Percentiles rank a stretch among this genome's conserved stretches.
phyloP scores from a whole-genome alignment of 2,329 filamentous ascomycete species.

The Aspergillus sp. region DNA sequence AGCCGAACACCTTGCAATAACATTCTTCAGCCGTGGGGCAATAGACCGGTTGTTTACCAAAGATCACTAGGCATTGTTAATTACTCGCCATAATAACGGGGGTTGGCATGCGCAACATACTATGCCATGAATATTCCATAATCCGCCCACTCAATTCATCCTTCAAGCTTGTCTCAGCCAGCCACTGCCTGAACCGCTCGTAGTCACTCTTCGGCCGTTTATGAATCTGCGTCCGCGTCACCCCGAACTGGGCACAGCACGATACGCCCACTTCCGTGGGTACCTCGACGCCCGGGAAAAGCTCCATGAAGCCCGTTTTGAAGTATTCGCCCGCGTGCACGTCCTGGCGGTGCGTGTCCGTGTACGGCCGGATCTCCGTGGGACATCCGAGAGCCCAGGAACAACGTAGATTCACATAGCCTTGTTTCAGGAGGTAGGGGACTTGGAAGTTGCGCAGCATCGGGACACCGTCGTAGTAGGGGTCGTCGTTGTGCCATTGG shows the following conservation, averaged over 20 bases:
- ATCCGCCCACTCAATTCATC: constrained; percentile 47
- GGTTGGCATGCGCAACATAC: constrained; percentile 27
- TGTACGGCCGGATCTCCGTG: constrained; percentile 41
- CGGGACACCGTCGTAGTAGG: constrained; percentile 44
- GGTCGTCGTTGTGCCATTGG: constrained; percentile 46
- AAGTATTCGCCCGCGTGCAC: constrained; percentile 45
- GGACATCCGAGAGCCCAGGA: constrained; percentile 47
- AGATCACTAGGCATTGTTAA: constrained; percentile 43
- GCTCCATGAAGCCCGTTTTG: constrained; percentile 40
- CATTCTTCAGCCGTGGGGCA: constrained; percentile 55
- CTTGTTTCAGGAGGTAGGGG: constrained; percentile 41
- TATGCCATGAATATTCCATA: constrained; percentile 54
- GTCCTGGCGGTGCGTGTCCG: constrained; percentile 34
- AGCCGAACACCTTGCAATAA: constrained; percentile 59
- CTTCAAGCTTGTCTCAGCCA: constrained; percentile 38
- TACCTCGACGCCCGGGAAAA: constrained; percentile 37
- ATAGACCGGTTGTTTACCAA: constrained; percentile 49
- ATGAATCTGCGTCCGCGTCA: constrained; percentile 40
- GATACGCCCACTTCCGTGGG: constrained; percentile 42
- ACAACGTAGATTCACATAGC: constrained; percentile 49
- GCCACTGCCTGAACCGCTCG: constrained; percentile 41
- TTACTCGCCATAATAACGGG: not conserved
- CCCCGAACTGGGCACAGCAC: constrained; percentile 51
- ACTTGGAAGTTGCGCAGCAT: constrained; percentile 44
- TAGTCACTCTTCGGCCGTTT: constrained; percentile 43